Evolutionary conservation across 495 filamentous ascomycete species (phyloP).

Genomic region (Peziza echinospora): DNA sequence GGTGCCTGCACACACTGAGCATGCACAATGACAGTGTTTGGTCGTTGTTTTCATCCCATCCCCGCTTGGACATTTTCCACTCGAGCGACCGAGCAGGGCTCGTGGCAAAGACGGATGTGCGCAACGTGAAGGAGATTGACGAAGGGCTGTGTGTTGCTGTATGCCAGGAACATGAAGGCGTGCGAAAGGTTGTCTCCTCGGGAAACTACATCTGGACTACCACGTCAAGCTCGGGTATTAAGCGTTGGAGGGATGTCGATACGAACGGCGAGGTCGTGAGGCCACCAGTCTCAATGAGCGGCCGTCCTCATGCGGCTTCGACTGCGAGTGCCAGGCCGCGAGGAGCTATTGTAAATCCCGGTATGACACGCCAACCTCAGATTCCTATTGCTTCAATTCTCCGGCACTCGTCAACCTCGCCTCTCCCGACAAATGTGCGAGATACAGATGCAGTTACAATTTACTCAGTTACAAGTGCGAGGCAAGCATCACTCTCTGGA

Average conservation of each 20-base stretch:
- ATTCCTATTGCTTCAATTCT: slow-evolving; percentile 58
- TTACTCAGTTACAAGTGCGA: slow-evolving; percentile 28
- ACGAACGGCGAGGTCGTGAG: slow-evolving; percentile 35
- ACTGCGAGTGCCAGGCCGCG: slow-evolving; percentile 4
- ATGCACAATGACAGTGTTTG: slow-evolving; percentile 99
- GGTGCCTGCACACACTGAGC: slow-evolving; percentile 91
- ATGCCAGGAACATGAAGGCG: slow-evolving; percentile 65
- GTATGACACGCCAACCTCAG: slow-evolving; percentile 27
- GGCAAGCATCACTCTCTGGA: slow-evolving; percentile 36
- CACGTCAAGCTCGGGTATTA: slow-evolving; percentile 82
- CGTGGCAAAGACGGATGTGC: slow-evolving; percentile 81
- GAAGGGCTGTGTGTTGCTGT: slow-evolving; percentile 76
- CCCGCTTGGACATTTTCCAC: slow-evolving; percentile 70
- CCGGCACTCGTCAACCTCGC: slow-evolving; percentile 61
- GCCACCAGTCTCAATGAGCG: not conserved
- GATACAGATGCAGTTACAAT: slow-evolving; percentile 30
- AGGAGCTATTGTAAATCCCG: slow-evolving; percentile 5
- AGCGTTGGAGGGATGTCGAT: slow-evolving; percentile 78
- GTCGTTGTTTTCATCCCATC: slow-evolving; percentile 80
- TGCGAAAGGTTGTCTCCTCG: slow-evolving; percentile 61
- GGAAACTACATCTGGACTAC: slow-evolving; percentile 83
- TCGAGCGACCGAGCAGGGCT: slow-evolving; percentile 79
- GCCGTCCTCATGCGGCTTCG: slow-evolving; percentile 5
- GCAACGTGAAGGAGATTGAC: slow-evolving; percentile 45
- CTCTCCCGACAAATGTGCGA: slow-evolving; percentile 35